These are phyloP conservation scores for Aspergillus piperis DNA, from an alignment of 2,329 filamentous ascomycete species.

Conservation along the genomic window DNA sequence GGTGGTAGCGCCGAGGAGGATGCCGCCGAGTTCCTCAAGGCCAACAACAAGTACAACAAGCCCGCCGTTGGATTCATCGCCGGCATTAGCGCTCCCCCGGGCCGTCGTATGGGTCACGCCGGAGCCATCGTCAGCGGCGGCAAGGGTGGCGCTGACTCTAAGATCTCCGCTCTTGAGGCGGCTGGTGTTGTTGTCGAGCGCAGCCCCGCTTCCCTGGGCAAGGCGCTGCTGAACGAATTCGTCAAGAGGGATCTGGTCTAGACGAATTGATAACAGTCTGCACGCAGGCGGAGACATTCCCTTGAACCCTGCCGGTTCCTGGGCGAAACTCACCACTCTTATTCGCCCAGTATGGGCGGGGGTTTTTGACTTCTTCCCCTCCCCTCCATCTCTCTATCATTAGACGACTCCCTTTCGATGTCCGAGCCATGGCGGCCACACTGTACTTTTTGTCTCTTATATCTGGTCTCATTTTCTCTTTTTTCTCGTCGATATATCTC, in stretches of 20 bases:
- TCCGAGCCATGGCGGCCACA: constrained; percentile 21
- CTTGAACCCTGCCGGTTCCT: not conserved
- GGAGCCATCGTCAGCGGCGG: constrained; percentile 97
- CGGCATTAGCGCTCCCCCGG: constrained; percentile 94
- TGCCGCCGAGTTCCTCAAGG: constrained; percentile 91
- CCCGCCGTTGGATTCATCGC: constrained; percentile 98
- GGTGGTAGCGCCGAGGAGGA: constrained; percentile 97
- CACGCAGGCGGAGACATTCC: constrained; percentile 3
- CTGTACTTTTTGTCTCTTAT: constrained; percentile 23
- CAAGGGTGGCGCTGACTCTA: constrained; percentile 96
- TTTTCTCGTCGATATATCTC: constrained; percentile 23
- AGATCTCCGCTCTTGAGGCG: constrained; percentile 90
- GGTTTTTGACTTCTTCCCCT: not conserved
- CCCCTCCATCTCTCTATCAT: not conserved
- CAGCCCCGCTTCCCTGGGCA: constrained; percentile 87
- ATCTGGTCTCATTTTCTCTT: constrained; percentile 15
- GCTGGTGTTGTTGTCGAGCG: constrained; percentile 96
- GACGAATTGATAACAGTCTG: constrained; percentile 26
- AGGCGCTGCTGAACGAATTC: constrained; percentile 92
- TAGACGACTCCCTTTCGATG: constrained; percentile 11
- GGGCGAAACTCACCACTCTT: not conserved
- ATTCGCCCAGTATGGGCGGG: not conserved
- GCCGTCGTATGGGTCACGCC: constrained; percentile 97
- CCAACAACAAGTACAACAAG: constrained; percentile 90
- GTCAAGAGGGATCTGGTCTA: constrained; percentile 95